Evolutionary conservation across 2,329 filamentous ascomycete species (phyloP), one percentile per base, ranked within the genome.

Genomic region (Pseudocercospora fuligena): DNA sequence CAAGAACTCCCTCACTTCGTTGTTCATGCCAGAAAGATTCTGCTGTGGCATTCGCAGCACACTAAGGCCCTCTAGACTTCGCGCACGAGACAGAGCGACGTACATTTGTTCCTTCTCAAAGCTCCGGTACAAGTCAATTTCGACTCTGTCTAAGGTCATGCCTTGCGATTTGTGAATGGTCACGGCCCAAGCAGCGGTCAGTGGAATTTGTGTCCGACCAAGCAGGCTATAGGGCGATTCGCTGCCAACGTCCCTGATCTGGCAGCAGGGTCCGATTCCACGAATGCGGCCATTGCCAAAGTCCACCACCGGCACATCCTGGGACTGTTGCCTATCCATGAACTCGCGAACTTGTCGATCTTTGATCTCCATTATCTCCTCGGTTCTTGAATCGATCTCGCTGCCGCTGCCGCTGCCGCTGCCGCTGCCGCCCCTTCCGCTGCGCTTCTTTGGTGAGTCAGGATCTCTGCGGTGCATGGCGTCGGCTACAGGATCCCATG

Each of bases 131-230:
- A 90, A 73, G 70, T 90, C 78, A 1, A 90, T 85, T 0, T 84
- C 80, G 1, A 87, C 87, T 2, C 82, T 81, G 21, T 89, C 84
- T 1, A 91, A 78, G 1, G 87, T 89, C 81, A 89, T 85, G 3
- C 87, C 87, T 77, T 90, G 86, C 2, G 82, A 82, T 74, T 88
- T 89, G 74, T 90, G 88, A 1, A 89, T 84, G 0, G 84, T 90
- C 69, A 89, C 83, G 0, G 88, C 88, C 85, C 88, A 90, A 0
- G 84, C 88, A 0, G 87, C 80, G 1, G 82, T 77, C 0, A 90
- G 79, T 0, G 88, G 89, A 5, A 90, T 82, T 72, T 90, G 88
- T 0, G 87, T 88, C n/a, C 88, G 80, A 0, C 80, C 79, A 0
- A 89, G 73, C 0, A 84, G 70, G 40, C 80, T 83, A 68, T 83